These are phyloP conservation scores for Eucalyptus sideroxylon DNA, from an alignment of 345 rosid genomes.

Conservation along the genomic window DNA sequence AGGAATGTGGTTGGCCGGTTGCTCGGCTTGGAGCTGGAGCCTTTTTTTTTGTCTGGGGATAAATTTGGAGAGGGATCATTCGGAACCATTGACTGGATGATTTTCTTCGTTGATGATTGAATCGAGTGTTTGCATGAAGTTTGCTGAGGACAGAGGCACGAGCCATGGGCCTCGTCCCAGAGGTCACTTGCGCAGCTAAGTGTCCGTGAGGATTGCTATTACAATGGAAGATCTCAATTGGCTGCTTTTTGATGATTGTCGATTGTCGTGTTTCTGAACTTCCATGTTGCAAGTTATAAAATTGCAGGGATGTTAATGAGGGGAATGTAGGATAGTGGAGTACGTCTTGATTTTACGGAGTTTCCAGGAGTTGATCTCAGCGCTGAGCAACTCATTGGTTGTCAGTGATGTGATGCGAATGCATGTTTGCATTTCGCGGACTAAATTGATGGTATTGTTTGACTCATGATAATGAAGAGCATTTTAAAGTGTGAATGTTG, in stretches of 20 bases:
- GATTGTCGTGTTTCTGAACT: background rate
- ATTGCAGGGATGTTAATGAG: background rate
- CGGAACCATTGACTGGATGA: background rate
- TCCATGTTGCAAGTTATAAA: background rate
- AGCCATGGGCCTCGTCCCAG: background rate
- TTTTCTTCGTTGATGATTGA: background rate
- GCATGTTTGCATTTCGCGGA: background rate
- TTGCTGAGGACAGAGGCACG: background rate
- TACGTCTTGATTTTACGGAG: background rate
- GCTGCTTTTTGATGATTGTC: background rate
- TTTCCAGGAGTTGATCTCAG: background rate
- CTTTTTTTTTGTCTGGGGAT: background rate
- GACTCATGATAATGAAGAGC: background rate
- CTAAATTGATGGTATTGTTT: background rate
- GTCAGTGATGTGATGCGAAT: background rate
- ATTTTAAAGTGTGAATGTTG: background rate
- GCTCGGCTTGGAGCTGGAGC: background rate
- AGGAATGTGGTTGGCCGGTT: background rate
- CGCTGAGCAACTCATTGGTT: background rate
- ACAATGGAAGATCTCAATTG: background rate
- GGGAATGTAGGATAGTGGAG: background rate
- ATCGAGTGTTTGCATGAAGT: background rate
- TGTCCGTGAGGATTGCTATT: background rate
- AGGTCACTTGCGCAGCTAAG: background rate
- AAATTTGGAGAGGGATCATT: background rate